Conservation (phyloP, 352 stramenopile genomes). For the Phytopythium vexans region DNA sequence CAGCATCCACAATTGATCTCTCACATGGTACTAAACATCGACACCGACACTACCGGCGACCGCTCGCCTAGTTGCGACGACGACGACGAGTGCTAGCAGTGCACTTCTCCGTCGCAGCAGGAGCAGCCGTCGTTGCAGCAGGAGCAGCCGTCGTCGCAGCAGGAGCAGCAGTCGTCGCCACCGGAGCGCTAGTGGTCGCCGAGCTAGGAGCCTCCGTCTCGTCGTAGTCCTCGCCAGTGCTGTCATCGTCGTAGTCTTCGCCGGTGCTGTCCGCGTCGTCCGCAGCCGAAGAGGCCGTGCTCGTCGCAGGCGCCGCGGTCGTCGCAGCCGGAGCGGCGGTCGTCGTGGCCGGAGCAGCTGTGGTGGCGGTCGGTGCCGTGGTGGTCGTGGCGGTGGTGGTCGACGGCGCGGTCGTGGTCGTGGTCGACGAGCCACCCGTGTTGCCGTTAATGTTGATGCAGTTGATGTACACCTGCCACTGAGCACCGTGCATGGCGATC, state of each 20-base stretch:
- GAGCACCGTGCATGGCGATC: constrained; percentile 24
- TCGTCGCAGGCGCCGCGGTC: constrained; percentile 1
- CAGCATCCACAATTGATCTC: neutral
- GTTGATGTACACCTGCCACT: constrained; percentile 33
- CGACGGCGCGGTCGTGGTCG: neutral
- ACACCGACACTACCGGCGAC: neutral
- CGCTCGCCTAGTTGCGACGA: constrained; percentile 15
- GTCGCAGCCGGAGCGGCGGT: constrained; percentile 1
- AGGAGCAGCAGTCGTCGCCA: neutral
- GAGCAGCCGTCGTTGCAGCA: constrained; percentile 5
- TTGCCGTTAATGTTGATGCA: constrained; percentile 25
- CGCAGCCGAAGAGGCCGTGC: constrained; percentile 3
- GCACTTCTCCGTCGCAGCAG: constrained; percentile 8
- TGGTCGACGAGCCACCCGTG: constrained; percentile 16
- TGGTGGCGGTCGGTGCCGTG: constrained; percentile 3
- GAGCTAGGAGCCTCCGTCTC: neutral
- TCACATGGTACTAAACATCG: neutral
- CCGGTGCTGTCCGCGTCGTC: constrained; percentile 17
- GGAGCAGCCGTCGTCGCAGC: neutral
- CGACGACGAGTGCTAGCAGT: constrained; percentile 12
- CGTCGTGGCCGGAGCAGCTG: constrained; percentile 1
- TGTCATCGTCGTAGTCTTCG: constrained; percentile 12
- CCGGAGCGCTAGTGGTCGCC: constrained; percentile 1
- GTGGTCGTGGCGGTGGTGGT: constrained; percentile 2
- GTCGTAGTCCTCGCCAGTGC: constrained; percentile 4